phyloP scores from a whole-genome alignment of 2,329 filamentous ascomycete genomes.

The Phyllachora maydis region DNA sequence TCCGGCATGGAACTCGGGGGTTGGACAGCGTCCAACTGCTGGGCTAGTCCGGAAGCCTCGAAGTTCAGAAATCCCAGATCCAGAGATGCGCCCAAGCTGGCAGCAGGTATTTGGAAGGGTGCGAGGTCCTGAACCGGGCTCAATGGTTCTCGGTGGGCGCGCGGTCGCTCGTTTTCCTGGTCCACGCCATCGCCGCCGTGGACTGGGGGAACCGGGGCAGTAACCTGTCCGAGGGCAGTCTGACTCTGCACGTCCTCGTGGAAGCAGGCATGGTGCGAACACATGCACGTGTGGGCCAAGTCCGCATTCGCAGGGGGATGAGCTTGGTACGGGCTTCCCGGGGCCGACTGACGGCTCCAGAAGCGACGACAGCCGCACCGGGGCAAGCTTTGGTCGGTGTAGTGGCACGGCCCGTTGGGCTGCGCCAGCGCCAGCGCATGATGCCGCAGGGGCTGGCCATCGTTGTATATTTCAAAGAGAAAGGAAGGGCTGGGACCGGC shows the following conservation, averaged over 20 bases:
- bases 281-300: slow-evolving; percentile 33
- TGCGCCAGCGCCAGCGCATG: slow-evolving; percentile 10
- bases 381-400: slow-evolving; percentile 30
- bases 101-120: slow-evolving; percentile 17
- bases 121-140: slow-evolving; percentile 26
- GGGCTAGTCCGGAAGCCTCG: slow-evolving; percentile 4
- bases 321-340: slow-evolving; percentile 8
- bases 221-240: slow-evolving; percentile 3
- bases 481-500: slow-evolving; percentile 20
- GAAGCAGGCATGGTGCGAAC: slow-evolving; percentile 39
- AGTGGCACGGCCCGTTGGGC: slow-evolving; percentile 35
- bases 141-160: slow-evolving; percentile 23
- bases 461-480: slow-evolving; percentile 32
- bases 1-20: slow-evolving; percentile 26
- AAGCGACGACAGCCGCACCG: slow-evolving; percentile 41
- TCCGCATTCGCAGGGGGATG: slow-evolving; percentile 10
- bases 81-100: slow-evolving; percentile 14
- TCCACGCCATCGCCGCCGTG: slow-evolving; percentile 5
- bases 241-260: slow-evolving; percentile 26
- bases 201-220: slow-evolving; percentile 7
- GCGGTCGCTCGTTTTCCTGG: slow-evolving; percentile 32
- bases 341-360: slow-evolving; percentile 23
- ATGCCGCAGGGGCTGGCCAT: slow-evolving; percentile 14
- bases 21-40: slow-evolving; percentile 2
- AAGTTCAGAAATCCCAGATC: slow-evolving; percentile 15